Evolutionary conservation across 768 basidiomycete genomes (phyloP).

Genomic region (Porphyrellus cyaneotinctus): DNA sequence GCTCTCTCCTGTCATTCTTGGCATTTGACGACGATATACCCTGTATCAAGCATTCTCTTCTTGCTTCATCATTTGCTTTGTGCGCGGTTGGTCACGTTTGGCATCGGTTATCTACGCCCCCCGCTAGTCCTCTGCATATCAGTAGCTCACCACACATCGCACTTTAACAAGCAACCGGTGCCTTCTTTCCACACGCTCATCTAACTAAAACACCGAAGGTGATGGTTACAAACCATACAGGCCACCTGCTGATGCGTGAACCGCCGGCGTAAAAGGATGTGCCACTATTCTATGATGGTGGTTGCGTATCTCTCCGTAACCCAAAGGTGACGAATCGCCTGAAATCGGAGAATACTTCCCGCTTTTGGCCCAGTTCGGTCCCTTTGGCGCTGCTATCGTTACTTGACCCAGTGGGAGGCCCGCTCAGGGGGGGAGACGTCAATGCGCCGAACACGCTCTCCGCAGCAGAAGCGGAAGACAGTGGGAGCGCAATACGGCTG

Average conservation of each 20-base stretch:
- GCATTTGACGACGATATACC: constrained; percentile 15
- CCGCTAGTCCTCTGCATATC: constrained; percentile 5
- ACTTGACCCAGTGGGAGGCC: constrained; percentile 61
- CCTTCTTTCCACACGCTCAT: not conserved
- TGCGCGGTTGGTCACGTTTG: not conserved
- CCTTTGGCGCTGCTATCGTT: constrained; percentile 37
- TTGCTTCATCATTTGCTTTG: not conserved
- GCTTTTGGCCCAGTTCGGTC: constrained; percentile 45
- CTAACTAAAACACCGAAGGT: not conserved
- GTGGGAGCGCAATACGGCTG: constrained; percentile 56
- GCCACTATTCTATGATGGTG: constrained; percentile 20
- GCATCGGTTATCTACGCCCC: constrained; percentile 3
- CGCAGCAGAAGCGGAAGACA: constrained; percentile 30
- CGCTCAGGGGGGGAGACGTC: constrained; percentile 57
- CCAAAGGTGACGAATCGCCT: constrained; percentile 88
- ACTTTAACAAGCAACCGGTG: constrained; percentile 3
- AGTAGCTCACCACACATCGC: constrained; percentile 15
- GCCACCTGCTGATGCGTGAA: not conserved
- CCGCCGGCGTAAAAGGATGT: not conserved
- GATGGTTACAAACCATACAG: constrained; percentile 10
- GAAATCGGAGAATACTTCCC: constrained; percentile 87
- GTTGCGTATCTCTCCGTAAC: constrained; percentile 61
- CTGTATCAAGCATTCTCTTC: not conserved
- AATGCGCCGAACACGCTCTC: constrained; percentile 61
- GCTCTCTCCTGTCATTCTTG: constrained; percentile 4